Base-by-base conservation (phyloP, 768 basidiomycete genomes). In the Dacryopinax primogenitus region DNA sequence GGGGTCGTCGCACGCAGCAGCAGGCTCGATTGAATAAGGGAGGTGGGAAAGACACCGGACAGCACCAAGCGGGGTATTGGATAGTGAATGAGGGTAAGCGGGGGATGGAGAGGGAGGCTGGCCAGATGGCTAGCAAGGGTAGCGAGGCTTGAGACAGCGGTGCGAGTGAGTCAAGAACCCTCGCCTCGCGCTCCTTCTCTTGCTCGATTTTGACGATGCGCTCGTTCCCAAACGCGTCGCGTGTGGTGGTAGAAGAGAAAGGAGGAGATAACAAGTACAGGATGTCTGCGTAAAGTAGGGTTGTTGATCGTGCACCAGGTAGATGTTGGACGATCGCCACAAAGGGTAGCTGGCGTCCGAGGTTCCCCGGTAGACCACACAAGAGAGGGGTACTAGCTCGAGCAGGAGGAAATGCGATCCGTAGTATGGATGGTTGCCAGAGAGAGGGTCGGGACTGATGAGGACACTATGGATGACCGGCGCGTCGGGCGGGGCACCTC, bases 61-160 rank as follows among this genome's bases (percentile, higher is more conserved):
- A n/a, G n/a, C n/a, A n/a, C n/a, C n/a, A n/a, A 15, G 45, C 7
- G 23, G 11, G n/a, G 45, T 9, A 47, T 21, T 47, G 45, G 45
- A 47, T 47, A 4, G 51, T n/a, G 4, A 58, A 7, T 9, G 51
- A 4, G 51, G 6, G 51, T 28, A 2, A 32, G 51, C 21, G 9
- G 51, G 45, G 26, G 51, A 26, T 23, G 51, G 26, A 30, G 15
- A 30, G 51, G 51, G 51, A 58, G 51, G 51, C 51, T 58, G 51
- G 51, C 51, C 26, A 58, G 51, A 58, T 58, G 51, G 51, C 51
- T 58, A 13, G 51, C 51, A 58, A 58, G 51, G 51, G 51, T 58
- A 58, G 51, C 23, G 30, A 30, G 13, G 51, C 26, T 13, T 58
- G 51, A 58, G 51, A 58, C 51, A 58, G 51, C 51, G 51, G 26